Evolutionary conservation across 805 yeast species (phyloP), one percentile per base, ranked within the genome.

Genomic region (Yamadazyma takamatsuzukensis): DNA sequence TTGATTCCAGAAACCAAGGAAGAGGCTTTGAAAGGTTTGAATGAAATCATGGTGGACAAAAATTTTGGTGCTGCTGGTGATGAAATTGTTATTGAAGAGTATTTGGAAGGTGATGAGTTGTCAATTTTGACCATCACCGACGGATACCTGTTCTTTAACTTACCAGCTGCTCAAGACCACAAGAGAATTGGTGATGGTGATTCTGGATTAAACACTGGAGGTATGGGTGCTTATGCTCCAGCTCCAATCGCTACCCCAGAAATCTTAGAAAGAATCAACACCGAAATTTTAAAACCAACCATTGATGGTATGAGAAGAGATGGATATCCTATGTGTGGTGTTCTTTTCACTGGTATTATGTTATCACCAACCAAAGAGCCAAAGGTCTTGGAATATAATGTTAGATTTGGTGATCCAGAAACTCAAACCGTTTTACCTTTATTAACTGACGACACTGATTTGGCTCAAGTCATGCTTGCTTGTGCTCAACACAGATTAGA

Each of bases 191-290:
- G 95, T 35, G 86, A 94, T 51, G 89, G 89, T 40, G 99, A 93
- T 59, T 68, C 78, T 24, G 99, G 99, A 16, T 72, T 90, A 42
- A 93, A 93, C 66, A 93, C 99, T 23, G 99, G 99, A 47, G 99
- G 99, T 43, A 93, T 93, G 99, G 99, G 99, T 44, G 95, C 97
- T 6, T 93, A 93, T 54, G 93, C 97, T 6, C 99, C 99, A 19
- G 95, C 97, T 8, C 98, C 98, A 36, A 71, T 87, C 42, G 97
- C 94, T 13, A 86, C 97, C 13, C 79, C 86, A 2, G 70, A 73
- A 15, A 56, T 93, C 22, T 60, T 89, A 49, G 64, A 71, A 40
- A 70, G 78, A 59, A 88, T 93, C 54, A 78, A 88, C 52, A 65
- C 69, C 29, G 68, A 73, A n/a, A 74, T 94, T 49, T 74, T 94